These are phyloP conservation scores for Lenzites betulinus DNA, from an alignment of 768 basidiomycete genomes.

Conservation along the genomic window DNA sequence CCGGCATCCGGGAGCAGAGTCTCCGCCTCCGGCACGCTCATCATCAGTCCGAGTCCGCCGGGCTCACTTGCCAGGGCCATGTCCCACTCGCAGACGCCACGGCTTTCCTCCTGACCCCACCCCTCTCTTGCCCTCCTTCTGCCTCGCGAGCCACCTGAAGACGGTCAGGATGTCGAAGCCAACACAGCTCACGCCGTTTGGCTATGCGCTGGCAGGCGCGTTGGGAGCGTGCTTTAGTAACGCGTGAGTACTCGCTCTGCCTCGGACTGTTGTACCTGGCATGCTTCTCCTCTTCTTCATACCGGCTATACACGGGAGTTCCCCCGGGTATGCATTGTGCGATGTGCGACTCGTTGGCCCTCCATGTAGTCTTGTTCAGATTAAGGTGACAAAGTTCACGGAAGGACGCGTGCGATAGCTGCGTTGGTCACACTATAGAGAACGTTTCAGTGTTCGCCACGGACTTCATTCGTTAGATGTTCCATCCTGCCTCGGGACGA, in stretches of 20 bases:
- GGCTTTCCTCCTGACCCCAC: not conserved
- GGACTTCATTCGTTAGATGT: too few relatives aligned
- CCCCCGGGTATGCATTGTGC: too few relatives aligned
- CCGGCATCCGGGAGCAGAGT: not conserved
- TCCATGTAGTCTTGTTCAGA: too few relatives aligned
- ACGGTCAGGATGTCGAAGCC: slow-evolving; percentile 29
- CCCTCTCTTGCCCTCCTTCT: not conserved
- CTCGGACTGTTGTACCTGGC: not conserved
- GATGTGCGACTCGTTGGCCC: too few relatives aligned
- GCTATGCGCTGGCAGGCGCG: slow-evolving; percentile 89
- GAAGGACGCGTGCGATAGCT: too few relatives aligned
- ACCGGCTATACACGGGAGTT: too few relatives aligned
- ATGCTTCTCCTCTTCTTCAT: too few relatives aligned
- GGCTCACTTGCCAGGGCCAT: not conserved
- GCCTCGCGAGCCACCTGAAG: slow-evolving; percentile 41
- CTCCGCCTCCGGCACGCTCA: not conserved
- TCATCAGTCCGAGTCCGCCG: not conserved
- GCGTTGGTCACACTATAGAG: too few relatives aligned
- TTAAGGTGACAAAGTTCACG: too few relatives aligned
- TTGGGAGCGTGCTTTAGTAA: slow-evolving; percentile 92
- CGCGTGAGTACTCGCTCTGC: slow-evolving; percentile 59
- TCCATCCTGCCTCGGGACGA: too few relatives aligned
- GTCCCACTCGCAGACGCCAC: not conserved
- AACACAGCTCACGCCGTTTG: slow-evolving; percentile 74
- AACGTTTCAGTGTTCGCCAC: too few relatives aligned